Evolutionary conservation across 129 eudicot genomes (phyloP).

Genomic region (Lactuca sativa): DNA sequence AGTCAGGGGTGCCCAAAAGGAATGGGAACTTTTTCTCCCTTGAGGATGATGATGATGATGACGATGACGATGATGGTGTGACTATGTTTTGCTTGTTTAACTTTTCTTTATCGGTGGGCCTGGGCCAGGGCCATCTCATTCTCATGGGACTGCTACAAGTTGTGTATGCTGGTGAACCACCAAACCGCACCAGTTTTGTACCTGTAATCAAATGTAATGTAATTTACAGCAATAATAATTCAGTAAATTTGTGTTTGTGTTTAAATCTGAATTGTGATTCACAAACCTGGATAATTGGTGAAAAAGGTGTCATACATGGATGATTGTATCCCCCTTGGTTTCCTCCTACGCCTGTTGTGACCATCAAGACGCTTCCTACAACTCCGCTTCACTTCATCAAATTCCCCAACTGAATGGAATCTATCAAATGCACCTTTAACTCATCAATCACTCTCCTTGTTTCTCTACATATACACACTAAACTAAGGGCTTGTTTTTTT

Average conservation of each 20-base stretch:
- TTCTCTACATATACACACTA: neutral
- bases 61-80: conserved; percentile 20
- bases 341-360: conserved; percentile 51
- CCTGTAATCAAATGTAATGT: neutral
- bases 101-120: conserved; percentile 1
- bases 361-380: conserved; percentile 58
- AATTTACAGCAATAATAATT: neutral
- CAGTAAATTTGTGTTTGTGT: neutral
- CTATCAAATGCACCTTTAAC: conserved; percentile 8
- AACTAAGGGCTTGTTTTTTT: neutral
- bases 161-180: conserved; percentile 24
- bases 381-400: conserved; percentile 54
- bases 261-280: neutral
- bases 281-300: conserved; percentile 38
- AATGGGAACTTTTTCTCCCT: conserved; percentile 35
- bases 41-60: conserved; percentile 18
- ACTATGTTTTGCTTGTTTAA: conserved; percentile 20
- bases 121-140: conserved; percentile 9
- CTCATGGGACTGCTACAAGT: conserved; percentile 5
- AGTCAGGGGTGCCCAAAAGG: conserved; percentile 18
- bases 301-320: conserved; percentile 26
- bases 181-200: conserved; percentile 30
- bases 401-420: conserved; percentile 51
- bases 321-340: conserved; percentile 21
- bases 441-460: too few species aligned